Conservation (phyloP, 768 basidiomycete genomes). For the Tylopilus vinaceipallidus region DNA sequence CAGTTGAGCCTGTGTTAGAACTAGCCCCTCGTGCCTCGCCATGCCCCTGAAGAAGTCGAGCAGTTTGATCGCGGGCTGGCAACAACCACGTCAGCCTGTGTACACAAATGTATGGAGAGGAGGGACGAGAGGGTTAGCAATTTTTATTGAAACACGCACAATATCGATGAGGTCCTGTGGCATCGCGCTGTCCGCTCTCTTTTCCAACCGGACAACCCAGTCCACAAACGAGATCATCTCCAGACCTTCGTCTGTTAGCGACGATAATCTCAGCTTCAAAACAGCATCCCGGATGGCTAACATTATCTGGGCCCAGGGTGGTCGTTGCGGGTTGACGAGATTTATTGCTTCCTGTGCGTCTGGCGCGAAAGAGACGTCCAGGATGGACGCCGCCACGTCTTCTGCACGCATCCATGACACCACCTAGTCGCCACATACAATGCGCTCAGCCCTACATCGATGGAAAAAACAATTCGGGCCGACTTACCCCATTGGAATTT, state of each 20-base stretch:
- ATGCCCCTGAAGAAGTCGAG: conserved; percentile 27
- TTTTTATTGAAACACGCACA: background rate
- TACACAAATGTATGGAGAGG: too few relatives aligned
- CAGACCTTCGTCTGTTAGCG: conserved; percentile 10
- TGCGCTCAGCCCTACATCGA: background rate
- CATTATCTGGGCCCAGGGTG: conserved; percentile 31
- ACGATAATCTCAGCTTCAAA: conserved; percentile 8
- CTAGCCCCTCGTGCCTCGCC: background rate
- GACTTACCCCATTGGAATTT: conserved; percentile 37
- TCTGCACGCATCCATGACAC: conserved; percentile 39
- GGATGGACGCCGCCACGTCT: conserved; percentile 31
- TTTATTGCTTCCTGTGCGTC: conserved; percentile 30
- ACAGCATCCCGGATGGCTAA: conserved; percentile 19
- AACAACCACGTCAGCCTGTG: background rate
- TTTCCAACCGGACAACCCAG: conserved; percentile 32
- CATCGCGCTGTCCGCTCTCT: conserved; percentile 16
- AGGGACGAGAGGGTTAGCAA: too few relatives aligned
- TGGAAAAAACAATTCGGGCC: background rate
- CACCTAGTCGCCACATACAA: conserved; percentile 6
- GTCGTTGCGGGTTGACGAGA: conserved; percentile 37
- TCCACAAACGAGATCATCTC: conserved; percentile 25
- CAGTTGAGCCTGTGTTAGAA: background rate
- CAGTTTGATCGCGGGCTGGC: conserved; percentile 34
- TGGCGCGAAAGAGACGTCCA: conserved; percentile 33
- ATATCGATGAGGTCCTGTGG: conserved; percentile 6